Percentiles rank a stretch among this genome's conserved stretches.
Conservation (phyloP, 805 yeast species). For the Pachysolen tannophilus region DNA sequence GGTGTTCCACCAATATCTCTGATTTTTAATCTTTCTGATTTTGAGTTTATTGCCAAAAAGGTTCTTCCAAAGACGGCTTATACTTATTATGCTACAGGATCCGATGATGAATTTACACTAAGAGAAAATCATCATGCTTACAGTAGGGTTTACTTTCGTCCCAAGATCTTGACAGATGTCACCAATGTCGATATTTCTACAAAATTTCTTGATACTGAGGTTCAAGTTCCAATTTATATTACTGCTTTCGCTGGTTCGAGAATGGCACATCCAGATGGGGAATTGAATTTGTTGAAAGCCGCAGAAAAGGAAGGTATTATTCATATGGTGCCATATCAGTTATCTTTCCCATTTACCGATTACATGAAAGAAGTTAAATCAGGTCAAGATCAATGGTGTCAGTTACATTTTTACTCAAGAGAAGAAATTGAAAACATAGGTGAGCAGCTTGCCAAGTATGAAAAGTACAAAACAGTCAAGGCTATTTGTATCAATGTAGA, state of each 20-base stretch:
- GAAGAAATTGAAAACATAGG: slow-evolving; percentile 54
- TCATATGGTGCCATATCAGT: slow-evolving; percentile 84
- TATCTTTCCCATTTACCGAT: slow-evolving; percentile 75
- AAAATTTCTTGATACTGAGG: slow-evolving; percentile 56
- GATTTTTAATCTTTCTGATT: slow-evolving; percentile 71
- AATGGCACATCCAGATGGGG: slow-evolving; percentile 84
- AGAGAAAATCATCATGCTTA: slow-evolving; percentile 84
- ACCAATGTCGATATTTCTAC: slow-evolving; percentile 51
- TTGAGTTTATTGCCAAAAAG: slow-evolving; percentile 75
- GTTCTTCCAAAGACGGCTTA: slow-evolving; percentile 70
- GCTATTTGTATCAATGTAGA: slow-evolving; percentile 83
- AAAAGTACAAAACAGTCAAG: slow-evolving; percentile 42
- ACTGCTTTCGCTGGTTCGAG: slow-evolving; percentile 88
- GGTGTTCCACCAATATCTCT: slow-evolving; percentile 60
- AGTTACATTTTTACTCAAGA: slow-evolving; percentile 58
- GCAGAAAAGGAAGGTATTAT: slow-evolving; percentile 55
- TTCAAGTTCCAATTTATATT: slow-evolving; percentile 72
- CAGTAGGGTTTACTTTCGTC: slow-evolving; percentile 80
- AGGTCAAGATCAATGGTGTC: slow-evolving; percentile 72
- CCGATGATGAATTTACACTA: slow-evolving; percentile 81
- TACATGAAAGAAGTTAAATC: slow-evolving; percentile 52
- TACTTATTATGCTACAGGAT: slow-evolving; percentile 81
- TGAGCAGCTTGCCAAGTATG: slow-evolving; percentile 51
- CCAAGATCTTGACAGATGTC: slow-evolving; percentile 73
- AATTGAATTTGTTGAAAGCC: slow-evolving; percentile 66